Evolutionary conservation across 2,329 filamentous ascomycete genomes (phyloP), one percentile per base, ranked within the genome.

Genomic region (Colletotrichum sp.): DNA sequence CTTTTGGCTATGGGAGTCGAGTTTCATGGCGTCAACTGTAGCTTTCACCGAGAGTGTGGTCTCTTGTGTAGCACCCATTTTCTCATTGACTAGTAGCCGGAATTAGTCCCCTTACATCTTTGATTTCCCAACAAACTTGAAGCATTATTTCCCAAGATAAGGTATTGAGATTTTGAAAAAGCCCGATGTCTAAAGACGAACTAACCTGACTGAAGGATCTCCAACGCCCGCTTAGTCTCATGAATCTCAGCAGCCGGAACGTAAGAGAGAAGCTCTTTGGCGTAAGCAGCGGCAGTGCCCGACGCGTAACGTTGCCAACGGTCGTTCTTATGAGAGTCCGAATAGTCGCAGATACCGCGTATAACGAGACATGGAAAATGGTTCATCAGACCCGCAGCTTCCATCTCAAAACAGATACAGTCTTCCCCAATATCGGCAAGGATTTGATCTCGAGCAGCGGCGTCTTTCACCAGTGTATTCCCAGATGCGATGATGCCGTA

Each of bases 341-440:
- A 79, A 61, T 86, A 87, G 58, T 86, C 82, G 28, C 82, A 86
- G 0, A 87, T 84, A 0, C 84, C 85, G 16, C 84, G 80, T 24
- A 87, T 83, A 0, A 84, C 80, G 0, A 86, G 71, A 38, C 82
- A 86, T 0, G 82, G 81, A 4, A 84, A 78, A 2, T 79, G 62
- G 16, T 78, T 76, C 77, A 80, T 79, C 0, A 82, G 16, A 0
- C 82, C 81, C 0, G 82, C 81, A 3, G 80, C 79, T 13, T 82
- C 81, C 81, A 81, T 83, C 32, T 84, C 81, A 13, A 83, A 76
- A 3, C 81, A 83, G 0, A 81, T 59, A 0, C 79, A 62, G 0
- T 76, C 73, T 0, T 78, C 61, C 81, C 80, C 12, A 77, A 78
- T 7, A 1, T 78, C 56, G 0, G 62, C 26, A 0, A 79, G 75